Evolutionary conservation across 768 basidiomycete species (phyloP).

Genomic region (Boletus huronensis): DNA sequence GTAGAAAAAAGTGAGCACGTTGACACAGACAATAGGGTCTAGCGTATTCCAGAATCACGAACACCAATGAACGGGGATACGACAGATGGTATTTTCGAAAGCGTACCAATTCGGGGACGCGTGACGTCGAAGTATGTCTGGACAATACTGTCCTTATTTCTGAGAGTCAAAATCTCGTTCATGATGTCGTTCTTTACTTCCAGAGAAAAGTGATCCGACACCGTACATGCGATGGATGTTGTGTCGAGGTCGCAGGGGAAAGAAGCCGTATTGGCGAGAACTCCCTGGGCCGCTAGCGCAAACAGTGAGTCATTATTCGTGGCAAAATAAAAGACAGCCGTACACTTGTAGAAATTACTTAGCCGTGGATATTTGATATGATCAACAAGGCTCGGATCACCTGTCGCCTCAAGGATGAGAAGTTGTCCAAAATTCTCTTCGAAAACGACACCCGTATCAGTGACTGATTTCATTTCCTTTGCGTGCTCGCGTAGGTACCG

Average conservation of each 20-base stretch:
- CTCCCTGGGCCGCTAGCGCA: neutral
- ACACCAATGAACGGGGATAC: neutral
- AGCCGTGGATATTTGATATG: constrained; percentile 16
- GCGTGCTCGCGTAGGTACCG: constrained; percentile 12
- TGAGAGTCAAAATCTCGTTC: constrained; percentile 17
- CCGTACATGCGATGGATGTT: constrained; percentile 19
- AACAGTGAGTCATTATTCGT: neutral
- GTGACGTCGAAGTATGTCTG: constrained; percentile 19
- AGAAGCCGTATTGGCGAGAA: constrained; percentile 6
- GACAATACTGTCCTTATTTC: constrained; percentile 19
- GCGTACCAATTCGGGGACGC: constrained; percentile 22
- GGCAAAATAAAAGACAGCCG: neutral
- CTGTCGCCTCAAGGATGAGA: constrained; percentile 18
- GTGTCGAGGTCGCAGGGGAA: constrained; percentile 21
- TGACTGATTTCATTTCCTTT: constrained; percentile 17
- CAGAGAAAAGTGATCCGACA: constrained; percentile 8
- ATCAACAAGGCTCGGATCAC: constrained; percentile 18
- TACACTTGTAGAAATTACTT: constrained; percentile 23
- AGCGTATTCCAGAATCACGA: neutral
- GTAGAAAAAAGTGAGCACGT: constrained; percentile 21
- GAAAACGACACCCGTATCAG: constrained; percentile 7
- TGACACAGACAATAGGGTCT: constrained; percentile 21
- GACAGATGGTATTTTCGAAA: neutral
- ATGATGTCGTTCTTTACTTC: constrained; percentile 23
- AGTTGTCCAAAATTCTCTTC: constrained; percentile 21